Base-by-base conservation (phyloP, 768 basidiomycete species). In the Hygrocybe punicea region DNA sequence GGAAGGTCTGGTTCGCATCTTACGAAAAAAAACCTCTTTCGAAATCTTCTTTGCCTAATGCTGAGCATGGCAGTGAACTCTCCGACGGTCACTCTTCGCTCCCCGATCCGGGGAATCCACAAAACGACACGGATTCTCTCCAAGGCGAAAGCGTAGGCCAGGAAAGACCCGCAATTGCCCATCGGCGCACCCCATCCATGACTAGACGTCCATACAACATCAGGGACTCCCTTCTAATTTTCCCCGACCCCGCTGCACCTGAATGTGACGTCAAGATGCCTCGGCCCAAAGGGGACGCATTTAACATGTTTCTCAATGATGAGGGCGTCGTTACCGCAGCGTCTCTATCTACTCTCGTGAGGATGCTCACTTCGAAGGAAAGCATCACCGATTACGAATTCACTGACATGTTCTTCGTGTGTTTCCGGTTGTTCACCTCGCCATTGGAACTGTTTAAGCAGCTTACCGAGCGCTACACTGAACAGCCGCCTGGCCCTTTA, bases 381-480 rank as follows among this genome's bases (percentile, higher is more conserved):
- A 64, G 64, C 8, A 60, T 75, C 16, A 55, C 59, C 23, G 78
- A 84, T 55, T 66, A 70, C 52, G 67, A 79, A 37, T 66, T 87
- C 69, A 63, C 71, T 58, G 68, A 79, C 58, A 68, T 81, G 2
- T 87, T 91, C 72, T 85, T 89, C 70, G 70, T 84, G n/a, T 83
- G 80, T 51, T 91, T 90, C 71, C 83, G 88, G 24, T 78, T 83
- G 58, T 90, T 87, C 73, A 78, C 81, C 13, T 75, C 76, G 0
- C 79, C 89, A 0, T 24, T 44, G 14, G 73, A 77, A 6, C 71
- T 85, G 10, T 71, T 83, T 34, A 67, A 62, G 6, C 66, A 62
- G 23, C 63, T 76, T 8, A 60, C 81, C 23, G 66, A 65, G 5
- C 80, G 87, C 40, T 91, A 82, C 68, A 69, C 81, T 51, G 75